Evolutionary conservation across 2,329 filamentous ascomycete genomes (phyloP), one percentile per base, ranked within the genome.

Genomic region (Aphanocladium album): DNA sequence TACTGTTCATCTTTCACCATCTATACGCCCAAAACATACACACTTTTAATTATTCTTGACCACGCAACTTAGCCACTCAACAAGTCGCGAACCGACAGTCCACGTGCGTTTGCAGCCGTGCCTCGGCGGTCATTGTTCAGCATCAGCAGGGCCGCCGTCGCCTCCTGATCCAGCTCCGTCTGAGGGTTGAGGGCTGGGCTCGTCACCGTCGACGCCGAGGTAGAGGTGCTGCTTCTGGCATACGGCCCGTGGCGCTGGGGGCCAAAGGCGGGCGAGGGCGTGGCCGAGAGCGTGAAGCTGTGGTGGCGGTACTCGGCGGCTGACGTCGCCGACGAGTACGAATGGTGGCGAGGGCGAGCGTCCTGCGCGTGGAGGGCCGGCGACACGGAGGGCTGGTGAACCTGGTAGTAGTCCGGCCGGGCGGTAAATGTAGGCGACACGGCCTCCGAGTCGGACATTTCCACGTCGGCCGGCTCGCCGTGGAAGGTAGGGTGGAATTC

Each of bases 61-160:
- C 11, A 14, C 9, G 1, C 14, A 37, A 19, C 30, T 81, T 69
- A 83, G 19, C 79, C 78, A 63, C 79, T 84, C 19, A 85, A 69
- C 57, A 85, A 67, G 67, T 85, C 82, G 52, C 76, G 76, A 16
- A 85, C 82, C 46, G 82, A 84, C 72, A 85, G 75, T 0, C 80
- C 80, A 55, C 82, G 72, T 11, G 73, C 77, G 27, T 71, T 69
- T 7, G 54, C 60, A 19, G 53, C 49, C 11, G 75, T 77, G 41
- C 79, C 80, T 39, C 90, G 81, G 45, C 90, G 83, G 71, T 95
- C 91, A 58, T 81, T 86, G 66, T 93, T 96, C 62, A 97, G 78
- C 92, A 96, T 96, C 71, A 96, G 74, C 66, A 96, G 73, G 3
- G 92, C 93, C 14, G 91, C 88, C 8, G 91, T 95, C 1, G 91